Evolutionary conservation across 2,329 filamentous ascomycete species (phyloP).

Genomic region (Colletotrichum graminicola): DNA sequence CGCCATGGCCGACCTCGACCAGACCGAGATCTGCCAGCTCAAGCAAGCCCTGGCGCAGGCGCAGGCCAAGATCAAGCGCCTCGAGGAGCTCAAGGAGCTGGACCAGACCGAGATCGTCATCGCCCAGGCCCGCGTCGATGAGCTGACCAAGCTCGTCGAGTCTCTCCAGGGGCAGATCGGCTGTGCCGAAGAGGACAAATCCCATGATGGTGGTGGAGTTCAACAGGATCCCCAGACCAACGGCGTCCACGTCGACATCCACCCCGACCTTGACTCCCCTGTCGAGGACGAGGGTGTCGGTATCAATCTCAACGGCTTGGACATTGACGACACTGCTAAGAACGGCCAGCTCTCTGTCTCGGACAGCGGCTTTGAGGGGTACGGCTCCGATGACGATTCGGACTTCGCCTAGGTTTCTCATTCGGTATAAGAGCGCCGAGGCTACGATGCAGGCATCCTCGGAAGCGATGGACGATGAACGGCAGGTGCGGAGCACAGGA

Average conservation of each 20-base stretch:
- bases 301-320: not conserved
- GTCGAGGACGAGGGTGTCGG: not conserved
- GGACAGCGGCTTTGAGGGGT: constrained; percentile 11
- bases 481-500: not conserved
- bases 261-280: not conserved
- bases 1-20: constrained; percentile 8
- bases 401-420: not conserved
- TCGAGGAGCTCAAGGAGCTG: constrained; percentile 3
- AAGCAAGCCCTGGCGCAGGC: not conserved
- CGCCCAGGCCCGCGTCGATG: not conserved
- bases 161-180: not conserved
- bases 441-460: not conserved
- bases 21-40: constrained; percentile 24
- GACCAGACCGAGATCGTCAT: constrained; percentile 11
- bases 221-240: not conserved
- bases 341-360: not conserved
- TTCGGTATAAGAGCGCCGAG: too few relatives aligned
- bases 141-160: not conserved
- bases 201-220: not conserved
- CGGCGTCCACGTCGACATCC: not conserved
- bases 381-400: not conserved
- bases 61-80: not conserved
- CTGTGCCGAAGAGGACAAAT: not conserved
- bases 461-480: not conserved
- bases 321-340: constrained; percentile 12